Evolutionary conservation across 208 protist genomes (phyloP).

Genomic region (Crithidia bombi): DNA sequence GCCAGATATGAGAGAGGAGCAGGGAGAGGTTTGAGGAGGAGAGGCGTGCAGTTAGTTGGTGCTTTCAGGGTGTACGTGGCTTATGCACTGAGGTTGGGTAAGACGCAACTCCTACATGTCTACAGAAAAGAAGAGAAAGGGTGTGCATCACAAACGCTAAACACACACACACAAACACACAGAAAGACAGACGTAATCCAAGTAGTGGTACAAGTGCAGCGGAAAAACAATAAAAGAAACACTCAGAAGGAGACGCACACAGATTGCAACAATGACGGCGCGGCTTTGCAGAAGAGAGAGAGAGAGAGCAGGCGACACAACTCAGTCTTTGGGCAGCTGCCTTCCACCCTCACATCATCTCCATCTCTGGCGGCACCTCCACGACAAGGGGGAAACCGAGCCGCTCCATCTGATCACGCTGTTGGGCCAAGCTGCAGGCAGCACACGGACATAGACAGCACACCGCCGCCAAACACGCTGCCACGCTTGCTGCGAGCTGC

Average conservation of each 20-base stretch:
- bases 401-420: slow-evolving; percentile 45
- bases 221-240: neutral
- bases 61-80: no score
- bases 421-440: slow-evolving; percentile 47
- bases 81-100: no score
- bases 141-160: neutral
- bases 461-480: slow-evolving; percentile 35
- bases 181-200: slow-evolving; percentile 13
- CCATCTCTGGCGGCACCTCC: slow-evolving; percentile 26
- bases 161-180: neutral
- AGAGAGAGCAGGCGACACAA: neutral
- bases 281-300: neutral
- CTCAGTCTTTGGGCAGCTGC: no score
- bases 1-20: no score
- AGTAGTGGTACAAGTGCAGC: slow-evolving; percentile 4
- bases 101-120: no score
- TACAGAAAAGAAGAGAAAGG: neutral
- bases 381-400: slow-evolving; percentile 45
- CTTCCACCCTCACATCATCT: slow-evolving; percentile 32
- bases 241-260: neutral
- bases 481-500: slow-evolving; percentile 34
- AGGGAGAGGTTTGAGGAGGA: no score
- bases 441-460: slow-evolving; percentile 47
- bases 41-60: no score
- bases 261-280: neutral